Conservation (phyloP, 2,329 filamentous ascomycete species). For the Botrytis porri region DNA sequence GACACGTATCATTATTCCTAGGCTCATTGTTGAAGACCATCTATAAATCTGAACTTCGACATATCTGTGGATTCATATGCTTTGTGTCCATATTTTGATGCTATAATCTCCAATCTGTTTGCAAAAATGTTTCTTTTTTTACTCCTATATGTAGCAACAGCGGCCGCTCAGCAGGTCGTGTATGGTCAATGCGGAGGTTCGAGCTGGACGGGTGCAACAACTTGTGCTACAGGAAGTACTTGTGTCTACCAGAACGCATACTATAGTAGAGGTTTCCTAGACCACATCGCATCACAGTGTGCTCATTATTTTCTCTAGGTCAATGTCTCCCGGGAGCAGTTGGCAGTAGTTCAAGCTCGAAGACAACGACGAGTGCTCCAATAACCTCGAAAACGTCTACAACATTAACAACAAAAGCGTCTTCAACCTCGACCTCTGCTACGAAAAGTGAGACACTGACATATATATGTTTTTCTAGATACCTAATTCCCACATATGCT, state of each 20-base stretch:
- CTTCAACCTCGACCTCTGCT: neutral
- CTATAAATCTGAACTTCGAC: neutral
- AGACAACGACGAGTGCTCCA: neutral
- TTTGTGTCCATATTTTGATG: neutral
- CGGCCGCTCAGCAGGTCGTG: constrained; percentile 7
- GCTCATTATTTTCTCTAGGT: neutral
- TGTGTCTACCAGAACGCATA: constrained; percentile 27
- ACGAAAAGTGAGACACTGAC: neutral
- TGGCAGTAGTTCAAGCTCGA: neutral
- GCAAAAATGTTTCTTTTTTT: neutral
- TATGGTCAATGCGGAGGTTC: constrained; percentile 31
- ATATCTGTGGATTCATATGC: neutral
- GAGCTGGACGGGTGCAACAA: constrained; percentile 23
- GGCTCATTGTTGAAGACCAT: neutral
- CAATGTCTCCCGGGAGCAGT: constrained; percentile 3
- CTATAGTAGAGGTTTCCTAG: neutral
- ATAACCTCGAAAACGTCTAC: neutral
- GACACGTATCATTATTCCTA: neutral
- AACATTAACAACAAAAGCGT: neutral
- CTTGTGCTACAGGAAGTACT: constrained; percentile 21
- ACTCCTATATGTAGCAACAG: neutral
- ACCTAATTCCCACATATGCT: neutral
- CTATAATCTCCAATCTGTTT: too few species aligned
- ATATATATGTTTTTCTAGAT: too few species aligned
- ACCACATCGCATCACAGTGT: too few species aligned